Conservation (phyloP, 192 early-diverging fungal genomes). For the Entophlyctis helioformis region DNA sequence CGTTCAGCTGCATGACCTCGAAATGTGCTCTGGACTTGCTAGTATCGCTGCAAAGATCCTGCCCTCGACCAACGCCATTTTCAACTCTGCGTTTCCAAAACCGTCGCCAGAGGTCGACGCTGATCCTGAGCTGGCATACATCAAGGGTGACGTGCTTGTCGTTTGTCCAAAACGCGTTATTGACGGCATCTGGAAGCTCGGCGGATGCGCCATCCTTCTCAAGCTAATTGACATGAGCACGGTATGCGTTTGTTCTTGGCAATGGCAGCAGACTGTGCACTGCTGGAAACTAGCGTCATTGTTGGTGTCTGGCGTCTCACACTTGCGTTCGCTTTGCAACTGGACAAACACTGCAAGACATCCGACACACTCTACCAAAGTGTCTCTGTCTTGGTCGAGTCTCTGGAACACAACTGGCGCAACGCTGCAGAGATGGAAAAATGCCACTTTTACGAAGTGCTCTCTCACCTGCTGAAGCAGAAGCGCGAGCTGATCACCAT, state of each 20-base stretch:
- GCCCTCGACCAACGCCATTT: too few species aligned
- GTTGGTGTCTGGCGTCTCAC: too few species aligned
- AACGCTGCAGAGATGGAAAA: constrained; percentile 64
- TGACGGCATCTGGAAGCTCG: constrained; percentile 61
- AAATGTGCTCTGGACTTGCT: too few species aligned
- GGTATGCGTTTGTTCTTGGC: constrained; percentile 19
- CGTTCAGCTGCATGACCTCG: too few species aligned
- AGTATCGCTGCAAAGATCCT: too few species aligned
- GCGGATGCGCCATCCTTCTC: constrained; percentile 52
- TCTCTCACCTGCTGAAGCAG: constrained; percentile 48
- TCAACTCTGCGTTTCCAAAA: too few species aligned
- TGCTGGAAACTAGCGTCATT: too few species aligned
- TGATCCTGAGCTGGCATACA: constrained; percentile 13
- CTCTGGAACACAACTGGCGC: constrained; percentile 51
- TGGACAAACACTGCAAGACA: too few species aligned
- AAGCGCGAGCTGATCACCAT: too few species aligned
- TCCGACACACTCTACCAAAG: too few species aligned
- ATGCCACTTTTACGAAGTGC: constrained; percentile 51
- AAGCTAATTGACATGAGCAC: constrained; percentile 46
- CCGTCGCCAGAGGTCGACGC: too few species aligned
- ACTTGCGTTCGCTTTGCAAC: too few species aligned
- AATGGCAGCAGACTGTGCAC: constrained; percentile 25
- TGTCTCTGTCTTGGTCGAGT: constrained; percentile 40
- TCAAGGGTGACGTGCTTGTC: constrained; percentile 41
- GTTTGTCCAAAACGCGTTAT: constrained; percentile 45